phyloP scores from a whole-genome alignment of 1,139 yeast species.

The Pichia norvegensis region DNA sequence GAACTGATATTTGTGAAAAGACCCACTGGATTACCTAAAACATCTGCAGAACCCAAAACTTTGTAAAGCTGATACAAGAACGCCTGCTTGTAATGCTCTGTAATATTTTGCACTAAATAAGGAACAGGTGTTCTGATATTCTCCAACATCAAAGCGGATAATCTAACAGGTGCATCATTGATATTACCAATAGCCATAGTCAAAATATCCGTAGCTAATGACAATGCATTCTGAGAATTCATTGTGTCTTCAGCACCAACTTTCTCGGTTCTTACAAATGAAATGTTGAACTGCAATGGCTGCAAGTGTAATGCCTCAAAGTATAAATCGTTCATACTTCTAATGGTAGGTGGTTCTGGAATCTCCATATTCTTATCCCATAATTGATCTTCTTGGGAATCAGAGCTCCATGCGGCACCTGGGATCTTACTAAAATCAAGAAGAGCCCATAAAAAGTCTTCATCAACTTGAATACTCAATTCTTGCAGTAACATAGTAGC shows the following conservation, averaged over 20 bases:
- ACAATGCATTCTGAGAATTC: constrained; percentile 55
- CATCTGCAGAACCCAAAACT: constrained; percentile 91
- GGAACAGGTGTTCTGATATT: constrained; percentile 85
- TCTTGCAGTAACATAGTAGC: constrained; percentile 87
- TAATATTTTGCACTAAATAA: constrained; percentile 59
- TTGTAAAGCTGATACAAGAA: constrained; percentile 88
- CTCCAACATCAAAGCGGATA: constrained; percentile 82
- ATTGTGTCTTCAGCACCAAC: constrained; percentile 53
- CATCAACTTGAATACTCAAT: constrained; percentile 87
- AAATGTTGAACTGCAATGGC: constrained; percentile 80
- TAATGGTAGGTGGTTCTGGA: constrained; percentile 62
- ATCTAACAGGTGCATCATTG: constrained; percentile 89
- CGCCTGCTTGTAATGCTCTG: constrained; percentile 87
- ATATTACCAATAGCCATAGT: constrained; percentile 98
- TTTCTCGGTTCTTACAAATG: constrained; percentile 87
- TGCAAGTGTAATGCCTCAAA: constrained; percentile 91
- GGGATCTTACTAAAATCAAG: constrained; percentile 68
- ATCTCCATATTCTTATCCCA: constrained; percentile 58
- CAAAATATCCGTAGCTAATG: constrained; percentile 65
- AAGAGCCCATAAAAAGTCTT: constrained; percentile 79
- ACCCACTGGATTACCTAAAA: constrained; percentile 96
- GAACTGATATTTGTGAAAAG: constrained; percentile 86
- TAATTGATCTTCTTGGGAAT: constrained; percentile 38
- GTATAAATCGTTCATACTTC: constrained; percentile 62
- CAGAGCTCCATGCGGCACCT: constrained; percentile 61